Evolutionary conservation across 192 early-diverging fungal genomes (phyloP).

Genomic region (Entomortierella lignicola): DNA sequence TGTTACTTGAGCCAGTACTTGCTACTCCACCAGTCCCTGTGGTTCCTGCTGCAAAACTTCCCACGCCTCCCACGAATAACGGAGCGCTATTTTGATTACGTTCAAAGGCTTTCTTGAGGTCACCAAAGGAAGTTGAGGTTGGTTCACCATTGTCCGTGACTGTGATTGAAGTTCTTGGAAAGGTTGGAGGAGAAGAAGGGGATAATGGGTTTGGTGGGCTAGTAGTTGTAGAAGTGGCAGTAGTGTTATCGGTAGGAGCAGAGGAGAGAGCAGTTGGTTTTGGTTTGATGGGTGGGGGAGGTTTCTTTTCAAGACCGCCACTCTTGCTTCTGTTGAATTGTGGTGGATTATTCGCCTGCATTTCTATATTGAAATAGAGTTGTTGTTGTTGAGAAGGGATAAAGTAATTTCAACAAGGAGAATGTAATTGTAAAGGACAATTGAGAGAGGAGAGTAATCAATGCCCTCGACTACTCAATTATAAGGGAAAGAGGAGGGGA

Average conservation of each 20-base stretch:
- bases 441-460: no score
- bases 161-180: slow-evolving; percentile 8
- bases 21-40: neutral
- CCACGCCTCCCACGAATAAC: slow-evolving; percentile 10
- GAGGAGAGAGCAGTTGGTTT: slow-evolving; percentile 29
- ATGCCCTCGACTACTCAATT: no score
- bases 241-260: neutral
- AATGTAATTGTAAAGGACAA: no score
- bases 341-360: slow-evolving; percentile 1
- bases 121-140: slow-evolving; percentile 32
- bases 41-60: neutral
- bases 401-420: neutral
- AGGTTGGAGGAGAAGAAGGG: neutral
- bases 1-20: slow-evolving; percentile 2
- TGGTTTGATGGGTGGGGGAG: slow-evolving; percentile 38
- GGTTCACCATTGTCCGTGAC: slow-evolving; percentile 19
- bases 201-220: no score
- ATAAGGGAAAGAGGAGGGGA: no score
- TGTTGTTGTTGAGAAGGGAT: neutral
- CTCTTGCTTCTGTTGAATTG: slow-evolving; percentile 26
- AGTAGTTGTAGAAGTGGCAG: slow-evolving; percentile 1
- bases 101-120: slow-evolving; percentile 44
- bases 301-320: slow-evolving; percentile 23
- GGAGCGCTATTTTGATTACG: slow-evolving; percentile 24
- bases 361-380: neutral